Percentiles rank a stretch among this genome's conserved stretches.
phyloP scores from a whole-genome alignment of 139 green algal genomes.

The Chlamydomonas applanata region DNA sequence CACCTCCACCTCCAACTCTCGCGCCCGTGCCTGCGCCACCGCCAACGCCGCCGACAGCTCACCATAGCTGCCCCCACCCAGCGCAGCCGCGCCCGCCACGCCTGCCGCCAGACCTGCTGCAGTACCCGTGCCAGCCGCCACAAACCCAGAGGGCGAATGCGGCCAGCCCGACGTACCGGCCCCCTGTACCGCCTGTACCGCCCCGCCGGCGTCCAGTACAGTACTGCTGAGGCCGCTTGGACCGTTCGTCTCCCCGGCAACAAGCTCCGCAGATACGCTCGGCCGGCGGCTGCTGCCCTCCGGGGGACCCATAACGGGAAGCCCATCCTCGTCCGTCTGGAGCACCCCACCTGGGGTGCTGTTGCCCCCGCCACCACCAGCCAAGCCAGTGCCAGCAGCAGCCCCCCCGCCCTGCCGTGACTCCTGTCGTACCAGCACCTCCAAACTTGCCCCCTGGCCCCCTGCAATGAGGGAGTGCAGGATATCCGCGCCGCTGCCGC shows the following conservation, averaged over 20 bases:
- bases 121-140: not conserved
- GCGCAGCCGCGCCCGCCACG: not conserved
- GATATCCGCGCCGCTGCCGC: not conserved
- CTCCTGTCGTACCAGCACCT: not conserved
- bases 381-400: not conserved
- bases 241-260: too few species aligned
- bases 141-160: not conserved
- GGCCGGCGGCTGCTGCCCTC: too few species aligned
- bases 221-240: too few species aligned
- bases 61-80: not conserved
- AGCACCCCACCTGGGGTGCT: too few species aligned
- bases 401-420: not conserved
- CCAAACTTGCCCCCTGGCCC: not conserved
- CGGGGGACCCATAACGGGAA: not conserved
- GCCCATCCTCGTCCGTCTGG: not conserved
- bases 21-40: not conserved
- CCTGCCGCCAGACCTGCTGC: not conserved
- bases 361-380: not conserved
- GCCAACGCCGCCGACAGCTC: not conserved
- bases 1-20: constrained; percentile 27
- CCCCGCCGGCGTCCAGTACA: too few species aligned
- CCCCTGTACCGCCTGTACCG: too few species aligned
- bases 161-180: too few species aligned
- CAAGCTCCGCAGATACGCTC: too few species aligned
- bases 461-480: constrained; percentile 13